Conservation (phyloP, 148 eudicot species). For the Rhododendron ferrugineum region DNA sequence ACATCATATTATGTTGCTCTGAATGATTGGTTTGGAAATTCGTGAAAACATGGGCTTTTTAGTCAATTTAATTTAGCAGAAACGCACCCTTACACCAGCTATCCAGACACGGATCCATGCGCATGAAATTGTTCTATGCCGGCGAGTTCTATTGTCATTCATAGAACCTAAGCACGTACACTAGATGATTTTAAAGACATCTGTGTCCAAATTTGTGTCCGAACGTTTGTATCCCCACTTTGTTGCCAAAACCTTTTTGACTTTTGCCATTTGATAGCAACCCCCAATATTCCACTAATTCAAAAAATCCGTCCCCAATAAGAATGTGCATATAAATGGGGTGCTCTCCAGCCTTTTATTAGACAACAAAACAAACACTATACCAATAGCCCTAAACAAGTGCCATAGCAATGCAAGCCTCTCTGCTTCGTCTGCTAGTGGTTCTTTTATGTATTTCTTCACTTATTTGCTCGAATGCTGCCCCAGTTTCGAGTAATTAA, state of each 20-base stretch:
- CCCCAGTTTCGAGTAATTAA: constrained; percentile 41
- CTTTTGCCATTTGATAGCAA: constrained; percentile 12
- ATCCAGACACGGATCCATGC: neutral
- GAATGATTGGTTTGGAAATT: no score
- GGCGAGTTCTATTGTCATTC: neutral
- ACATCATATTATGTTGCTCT: neutral
- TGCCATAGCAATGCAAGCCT: constrained; percentile 20
- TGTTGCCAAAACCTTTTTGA: neutral
- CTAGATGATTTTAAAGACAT: neutral
- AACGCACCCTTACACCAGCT: neutral
- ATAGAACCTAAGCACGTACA: neutral
- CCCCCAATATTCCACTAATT: constrained; percentile 12
- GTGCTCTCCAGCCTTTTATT: constrained; percentile 1
- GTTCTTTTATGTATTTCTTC: constrained; percentile 32
- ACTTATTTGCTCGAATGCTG: constrained; percentile 23
- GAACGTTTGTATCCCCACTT: neutral
- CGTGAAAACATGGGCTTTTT: no score
- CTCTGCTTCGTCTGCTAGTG: constrained; percentile 21
- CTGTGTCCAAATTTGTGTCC: neutral
- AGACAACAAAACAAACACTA: constrained; percentile 1
- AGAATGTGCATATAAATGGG: constrained; percentile 19
- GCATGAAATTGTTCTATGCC: neutral
- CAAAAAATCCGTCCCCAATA: neutral
- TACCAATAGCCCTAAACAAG: neutral
- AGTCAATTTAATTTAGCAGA: no score